Base-by-base conservation (phyloP, 306 rosid species). In the Alnus rubra region DNA sequence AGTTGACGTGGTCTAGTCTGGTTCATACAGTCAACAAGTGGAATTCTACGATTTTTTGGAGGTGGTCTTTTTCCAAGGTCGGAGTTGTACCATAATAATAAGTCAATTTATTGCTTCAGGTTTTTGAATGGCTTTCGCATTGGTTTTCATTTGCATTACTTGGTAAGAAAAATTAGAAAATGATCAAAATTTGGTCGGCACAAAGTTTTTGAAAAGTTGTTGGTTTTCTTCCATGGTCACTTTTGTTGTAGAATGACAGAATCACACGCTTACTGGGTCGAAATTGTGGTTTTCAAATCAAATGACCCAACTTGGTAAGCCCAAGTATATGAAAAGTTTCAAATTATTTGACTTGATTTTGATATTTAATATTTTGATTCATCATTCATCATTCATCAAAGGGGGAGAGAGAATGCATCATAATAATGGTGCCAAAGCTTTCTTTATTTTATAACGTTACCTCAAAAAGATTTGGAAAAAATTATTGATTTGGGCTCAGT, bases 1-100 rank as follows among this genome's bases (percentile, higher is more conserved):
- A 0, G 31, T 14, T 49, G 23, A 71, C 79, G 85, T 81, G 86
- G 88, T 85, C 79, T 71, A 78, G 60, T 85, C 81, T 76, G 76
- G 65, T 19, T 23, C 85, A 45, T 53, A 23, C 49, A 45, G 45
- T 55, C 33, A 52, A 0, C 35, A 3, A 39, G 7, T 47, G 49
- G 9, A 62, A 72, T 71, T 7, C 28, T 16, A 7, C 39, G 37
- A 18, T 8, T 59, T 45, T 3, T 3, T n/a, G 3, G 0, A 45
- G 65, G 15, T 55, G 19, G 7, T 10, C 28, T 52, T 59, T 6
- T 44, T n/a, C 2, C 51, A 71, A 15, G 42, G 35, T 60, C 79
- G 11, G 45, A n/a, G 15, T 74, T 47, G 19, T 63, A 65, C 53
- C 63, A 67, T 8, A 39, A 39, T 1, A 37, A 35, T 64, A 2